Conservation (phyloP, 495 filamentous ascomycete genomes). For the Tuber borchii region DNA sequence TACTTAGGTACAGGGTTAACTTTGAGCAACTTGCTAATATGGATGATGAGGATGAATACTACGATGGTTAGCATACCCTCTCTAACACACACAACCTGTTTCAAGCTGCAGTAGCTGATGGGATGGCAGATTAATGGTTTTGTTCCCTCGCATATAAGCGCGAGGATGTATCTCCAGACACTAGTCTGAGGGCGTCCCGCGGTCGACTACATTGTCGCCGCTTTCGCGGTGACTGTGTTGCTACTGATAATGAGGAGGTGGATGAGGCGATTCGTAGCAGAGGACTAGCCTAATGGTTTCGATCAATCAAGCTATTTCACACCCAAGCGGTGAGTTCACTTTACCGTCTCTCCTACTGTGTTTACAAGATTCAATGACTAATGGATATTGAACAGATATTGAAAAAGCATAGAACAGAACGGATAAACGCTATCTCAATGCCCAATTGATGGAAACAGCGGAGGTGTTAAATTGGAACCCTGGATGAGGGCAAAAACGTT, state of each 20-base stretch:
- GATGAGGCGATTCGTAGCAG: neutral
- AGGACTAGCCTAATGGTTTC: neutral
- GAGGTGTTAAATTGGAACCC: neutral
- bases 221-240: neutral
- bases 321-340: neutral
- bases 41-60: slow-evolving; percentile 97
- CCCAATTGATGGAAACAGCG: neutral
- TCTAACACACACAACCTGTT: neutral
- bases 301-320: neutral
- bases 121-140: slow-evolving; percentile 40
- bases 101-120: neutral
- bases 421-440: neutral
- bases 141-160: slow-evolving; percentile 38
- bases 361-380: neutral
- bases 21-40: slow-evolving; percentile 96
- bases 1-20: slow-evolving; percentile 98
- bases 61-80: slow-evolving; percentile 60
- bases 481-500: neutral
- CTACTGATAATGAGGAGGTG: neutral
- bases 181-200: slow-evolving; percentile 41
- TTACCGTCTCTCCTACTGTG: neutral
- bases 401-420: neutral
- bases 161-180: slow-evolving; percentile 42
- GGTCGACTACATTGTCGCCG: slow-evolving; percentile 11
- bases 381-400: neutral